Conservation (phyloP, 768 basidiomycete species). For the Rhodotorula kratochvilovae region DNA sequence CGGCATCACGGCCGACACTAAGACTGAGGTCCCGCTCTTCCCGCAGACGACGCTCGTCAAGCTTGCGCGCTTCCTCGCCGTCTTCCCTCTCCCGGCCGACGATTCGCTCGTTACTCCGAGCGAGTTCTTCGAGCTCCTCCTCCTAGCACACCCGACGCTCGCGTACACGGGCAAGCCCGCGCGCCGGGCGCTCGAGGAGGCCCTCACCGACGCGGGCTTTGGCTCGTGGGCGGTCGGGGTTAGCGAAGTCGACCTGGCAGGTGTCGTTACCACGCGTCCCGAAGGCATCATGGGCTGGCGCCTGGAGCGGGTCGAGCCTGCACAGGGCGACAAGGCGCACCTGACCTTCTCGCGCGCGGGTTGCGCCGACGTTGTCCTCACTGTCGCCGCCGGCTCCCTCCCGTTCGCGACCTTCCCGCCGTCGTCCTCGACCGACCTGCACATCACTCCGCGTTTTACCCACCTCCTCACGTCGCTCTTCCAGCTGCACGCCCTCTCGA, state of each 20-base stretch:
- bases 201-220: background rate
- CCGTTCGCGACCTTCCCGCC: conserved; percentile 17
- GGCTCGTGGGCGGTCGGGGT: conserved; percentile 4
- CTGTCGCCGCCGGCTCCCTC: conserved; percentile 1
- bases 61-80: conserved; percentile 28
- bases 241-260: background rate
- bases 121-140: conserved; percentile 14
- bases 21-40: conserved; percentile 29
- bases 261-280: rapidly evolving
- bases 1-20: conserved; percentile 6
- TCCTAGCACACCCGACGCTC: conserved; percentile 20
- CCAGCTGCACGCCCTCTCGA: conserved; percentile 25
- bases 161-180: background rate
- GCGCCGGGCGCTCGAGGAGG: conserved; percentile 8
- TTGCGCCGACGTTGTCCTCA: background rate
- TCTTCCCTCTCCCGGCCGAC: conserved; percentile 20
- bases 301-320: background rate
- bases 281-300: conserved; percentile 25
- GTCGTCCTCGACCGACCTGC: background rate
- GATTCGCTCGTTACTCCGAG: background rate
- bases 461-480: conserved; percentile 30
- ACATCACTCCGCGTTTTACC: conserved; percentile 25
- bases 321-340: background rate
- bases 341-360: conserved; percentile 9
- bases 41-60: conserved; percentile 32